Percentiles rank a stretch among this genome's conserved stretches.
Evolutionary conservation across 306 rosid genomes (phyloP).

Genomic region (Astragalus glycyphyllos): DNA sequence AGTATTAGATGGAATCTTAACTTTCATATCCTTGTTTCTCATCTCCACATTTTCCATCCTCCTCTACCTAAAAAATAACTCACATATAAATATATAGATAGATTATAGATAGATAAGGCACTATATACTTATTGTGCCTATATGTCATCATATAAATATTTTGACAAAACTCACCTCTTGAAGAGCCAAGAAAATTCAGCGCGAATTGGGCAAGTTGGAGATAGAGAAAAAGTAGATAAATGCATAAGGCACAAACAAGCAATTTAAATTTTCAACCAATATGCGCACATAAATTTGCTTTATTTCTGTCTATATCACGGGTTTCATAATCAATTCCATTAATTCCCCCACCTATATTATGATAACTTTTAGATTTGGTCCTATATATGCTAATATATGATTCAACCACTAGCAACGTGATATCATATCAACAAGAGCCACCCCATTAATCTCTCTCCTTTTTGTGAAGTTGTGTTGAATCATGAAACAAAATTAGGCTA

Average conservation of each 20-base stretch:
- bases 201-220: neutral
- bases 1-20: constrained; percentile 36
- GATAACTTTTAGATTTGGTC: constrained; percentile 47
- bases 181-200: neutral
- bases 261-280: constrained; percentile 35
- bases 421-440: no score
- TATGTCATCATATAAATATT: neutral
- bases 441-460: neutral
- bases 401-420: constrained; percentile 44
- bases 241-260: neutral
- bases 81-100: no score
- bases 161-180: constrained; percentile 32
- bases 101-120: no score
- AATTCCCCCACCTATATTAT: constrained; percentile 51
- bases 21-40: constrained; percentile 49
- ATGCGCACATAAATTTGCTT: constrained; percentile 23
- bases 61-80: neutral
- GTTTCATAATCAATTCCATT: constrained; percentile 48
- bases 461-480: constrained; percentile 42
- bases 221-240: constrained; percentile 24
- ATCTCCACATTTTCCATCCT: constrained; percentile 48
- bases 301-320: constrained; percentile 52
- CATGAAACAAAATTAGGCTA: constrained; percentile 27
- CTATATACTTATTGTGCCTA: no score
- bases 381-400: constrained; percentile 38